A percentile compares a stretch with the other conserved stretches of the same genome.
phyloP scores from a whole-genome alignment of 768 basidiomycete genomes.

The Leccinum obscurum region DNA sequence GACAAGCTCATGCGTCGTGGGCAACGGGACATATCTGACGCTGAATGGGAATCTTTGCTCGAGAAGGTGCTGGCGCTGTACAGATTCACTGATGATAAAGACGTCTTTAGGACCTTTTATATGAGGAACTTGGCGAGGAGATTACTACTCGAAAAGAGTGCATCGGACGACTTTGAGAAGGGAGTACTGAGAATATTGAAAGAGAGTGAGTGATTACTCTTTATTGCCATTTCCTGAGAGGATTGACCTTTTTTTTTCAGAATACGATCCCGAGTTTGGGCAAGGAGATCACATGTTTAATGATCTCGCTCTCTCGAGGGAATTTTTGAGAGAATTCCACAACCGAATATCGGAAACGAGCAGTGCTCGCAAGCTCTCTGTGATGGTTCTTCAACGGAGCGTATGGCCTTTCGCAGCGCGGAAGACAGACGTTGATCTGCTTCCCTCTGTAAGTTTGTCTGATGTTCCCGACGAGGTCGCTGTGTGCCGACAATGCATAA shows the following conservation, averaged over 20 bases:
- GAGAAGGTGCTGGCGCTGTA: conserved; percentile 74
- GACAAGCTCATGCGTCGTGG: conserved; percentile 87
- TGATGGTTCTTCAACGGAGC: conserved; percentile 84
- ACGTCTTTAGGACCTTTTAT: conserved; percentile 93
- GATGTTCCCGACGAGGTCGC: neutral
- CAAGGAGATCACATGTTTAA: conserved; percentile 96
- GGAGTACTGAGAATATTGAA: conserved; percentile 83
- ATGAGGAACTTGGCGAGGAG: conserved; percentile 87
- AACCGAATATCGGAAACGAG: conserved; percentile 40
- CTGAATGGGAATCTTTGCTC: conserved; percentile 60
- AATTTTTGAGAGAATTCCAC: conserved; percentile 68
- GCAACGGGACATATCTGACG: conserved; percentile 66
- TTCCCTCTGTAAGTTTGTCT: conserved; percentile 44
- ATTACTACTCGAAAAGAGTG: conserved; percentile 78
- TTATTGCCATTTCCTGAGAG: neutral
- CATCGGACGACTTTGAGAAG: conserved; percentile 85
- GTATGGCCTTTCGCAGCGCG: conserved; percentile 80
- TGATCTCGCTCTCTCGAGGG: conserved; percentile 76
- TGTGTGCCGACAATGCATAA: conserved; percentile 10
- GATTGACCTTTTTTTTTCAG: conserved; percentile 42
- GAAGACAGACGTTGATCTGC: conserved; percentile 52
- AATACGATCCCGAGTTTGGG: conserved; percentile 93
- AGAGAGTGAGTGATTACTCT: conserved; percentile 52
- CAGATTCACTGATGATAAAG: conserved; percentile 87
- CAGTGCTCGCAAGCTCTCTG: conserved; percentile 54